Evolutionary conservation across 2,329 filamentous ascomycete genomes (phyloP).

Genomic region (Tolypocladium tundrense): DNA sequence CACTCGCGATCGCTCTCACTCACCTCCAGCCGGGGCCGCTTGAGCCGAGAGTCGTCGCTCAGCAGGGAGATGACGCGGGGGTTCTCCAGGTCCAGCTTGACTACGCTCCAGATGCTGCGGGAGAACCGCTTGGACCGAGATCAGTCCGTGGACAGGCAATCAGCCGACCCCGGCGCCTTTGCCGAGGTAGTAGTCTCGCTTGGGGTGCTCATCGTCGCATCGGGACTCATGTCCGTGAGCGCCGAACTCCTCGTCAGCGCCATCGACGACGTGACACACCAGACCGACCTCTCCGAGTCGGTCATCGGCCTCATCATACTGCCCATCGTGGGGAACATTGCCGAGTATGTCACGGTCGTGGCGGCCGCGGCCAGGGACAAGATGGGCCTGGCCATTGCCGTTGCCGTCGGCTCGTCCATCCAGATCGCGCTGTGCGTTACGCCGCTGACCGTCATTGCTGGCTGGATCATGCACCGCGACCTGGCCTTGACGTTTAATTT

Average conservation of each 20-base stretch:
- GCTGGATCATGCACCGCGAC: conserved; percentile 44
- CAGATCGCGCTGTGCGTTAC: conserved; percentile 54
- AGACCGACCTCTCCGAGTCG: conserved; percentile 39
- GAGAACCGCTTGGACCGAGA: conserved; percentile 6
- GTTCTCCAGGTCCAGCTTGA: conserved; percentile 9
- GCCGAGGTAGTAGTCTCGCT: conserved; percentile 27
- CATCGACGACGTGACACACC: conserved; percentile 44
- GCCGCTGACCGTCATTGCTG: conserved; percentile 48
- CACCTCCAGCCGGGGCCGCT: conserved; percentile 9
- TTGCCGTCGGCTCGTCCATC: conserved; percentile 49
- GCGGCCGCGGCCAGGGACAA: conserved; percentile 50
- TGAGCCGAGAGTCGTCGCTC: conserved; percentile 13
- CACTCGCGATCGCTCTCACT: conserved; percentile 16
- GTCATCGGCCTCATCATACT: conserved; percentile 53
- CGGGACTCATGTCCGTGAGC: conserved; percentile 46
- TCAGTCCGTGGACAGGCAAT: not conserved
- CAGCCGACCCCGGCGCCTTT: not conserved
- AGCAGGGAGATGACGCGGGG: conserved; percentile 3
- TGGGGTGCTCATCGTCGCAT: conserved; percentile 40
- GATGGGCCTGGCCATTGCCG: conserved; percentile 51
- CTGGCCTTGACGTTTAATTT: conserved; percentile 62
- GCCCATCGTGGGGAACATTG: conserved; percentile 52
- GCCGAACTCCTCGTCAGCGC: conserved; percentile 52
- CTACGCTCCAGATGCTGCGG: conserved; percentile 8
- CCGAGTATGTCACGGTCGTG: conserved; percentile 53